Evolutionary conservation across 176 grass and related monocot genomes (phyloP), one percentile per base, ranked within the genome.

Genomic region (Alopecurus myosuroides): DNA sequence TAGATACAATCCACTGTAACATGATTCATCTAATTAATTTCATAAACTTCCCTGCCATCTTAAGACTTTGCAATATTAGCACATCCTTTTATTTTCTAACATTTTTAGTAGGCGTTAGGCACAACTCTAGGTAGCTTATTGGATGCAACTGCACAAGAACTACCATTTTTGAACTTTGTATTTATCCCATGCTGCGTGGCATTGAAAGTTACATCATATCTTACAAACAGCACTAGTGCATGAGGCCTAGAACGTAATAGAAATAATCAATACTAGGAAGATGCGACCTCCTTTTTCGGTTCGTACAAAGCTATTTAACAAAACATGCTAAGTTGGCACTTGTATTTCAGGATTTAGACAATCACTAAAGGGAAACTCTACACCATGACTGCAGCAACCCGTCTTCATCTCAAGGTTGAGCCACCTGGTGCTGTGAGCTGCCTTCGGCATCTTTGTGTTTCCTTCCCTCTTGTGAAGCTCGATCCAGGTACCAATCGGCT

Each of bases 211-310:
- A 39, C 50, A 77, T 25, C 20, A 77, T 39, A 55, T 57, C 29
- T 44, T 22, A 77, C 31, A 34, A 52, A 33, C 72, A 34, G 3
- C 17, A 75, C 29, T 9, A n/a, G 9, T 36, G 48, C 70, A 46
- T 29, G 70, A 48, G 46, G 2, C 73, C 30, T 17, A 37, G 7
- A 57, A 41, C 33, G 12, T 25, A 77, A 23, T 40, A 77, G 30
- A 77, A 77, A 52, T 55, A 55, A 9, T 77, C 35, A 55, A 23
- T 77, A 77, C 74, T 77, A 28, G 20, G 75, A 77, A 58, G 75
- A 26, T 58, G 75, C 75, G 39, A 40, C 3, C 33, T 77, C 49
- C 50, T 77, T 76, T 55, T 55, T 36, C 6, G 35, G 30, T 55
- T 55, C 75, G 39, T 35, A 77, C 34, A 58, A 4, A 77, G 23